These are phyloP conservation scores for Alternaria triticina DNA, from an alignment of 2,329 filamentous ascomycete genomes.

Conservation along the genomic window DNA sequence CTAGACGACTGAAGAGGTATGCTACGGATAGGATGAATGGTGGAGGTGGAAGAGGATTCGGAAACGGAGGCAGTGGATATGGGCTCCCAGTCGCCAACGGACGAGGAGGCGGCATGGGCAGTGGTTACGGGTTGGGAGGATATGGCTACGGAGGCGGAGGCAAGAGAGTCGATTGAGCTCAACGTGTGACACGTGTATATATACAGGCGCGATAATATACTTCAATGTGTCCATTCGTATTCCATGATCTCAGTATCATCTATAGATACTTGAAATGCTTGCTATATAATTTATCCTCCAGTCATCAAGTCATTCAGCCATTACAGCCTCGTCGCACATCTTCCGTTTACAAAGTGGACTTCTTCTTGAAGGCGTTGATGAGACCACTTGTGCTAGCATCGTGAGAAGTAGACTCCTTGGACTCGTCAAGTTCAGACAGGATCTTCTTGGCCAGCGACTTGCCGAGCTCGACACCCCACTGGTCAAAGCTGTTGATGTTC, in stretches of 20 bases:
- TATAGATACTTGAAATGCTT: constrained; percentile 4
- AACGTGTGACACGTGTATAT: neutral
- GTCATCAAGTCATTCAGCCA: constrained; percentile 19
- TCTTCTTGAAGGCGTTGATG: constrained; percentile 91
- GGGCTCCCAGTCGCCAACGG: constrained; percentile 42
- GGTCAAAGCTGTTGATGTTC: constrained; percentile 99
- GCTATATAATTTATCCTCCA: constrained; percentile 4
- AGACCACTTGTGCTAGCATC: constrained; percentile 88
- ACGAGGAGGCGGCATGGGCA: constrained; percentile 49
- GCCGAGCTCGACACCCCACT: constrained; percentile 98
- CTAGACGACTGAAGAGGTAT: constrained; percentile 61
- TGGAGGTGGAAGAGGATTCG: constrained; percentile 48
- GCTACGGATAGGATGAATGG: constrained; percentile 59
- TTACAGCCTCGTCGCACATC: constrained; percentile 3
- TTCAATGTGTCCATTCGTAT: constrained; percentile 7
- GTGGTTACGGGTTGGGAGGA: constrained; percentile 49
- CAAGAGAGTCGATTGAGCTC: constrained; percentile 51
- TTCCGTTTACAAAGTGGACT: constrained; percentile 52
- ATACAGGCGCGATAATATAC: neutral
- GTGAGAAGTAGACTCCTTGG: constrained; percentile 74
- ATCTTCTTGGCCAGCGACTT: constrained; percentile 85
- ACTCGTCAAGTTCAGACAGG: constrained; percentile 76
- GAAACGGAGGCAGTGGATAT: constrained; percentile 32
- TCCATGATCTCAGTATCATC: constrained; percentile 5
- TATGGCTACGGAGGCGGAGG: constrained; percentile 53